These are phyloP conservation scores for Pythium oligandrum DNA, from an alignment of 352 stramenopile species.

Conservation along the genomic window DNA sequence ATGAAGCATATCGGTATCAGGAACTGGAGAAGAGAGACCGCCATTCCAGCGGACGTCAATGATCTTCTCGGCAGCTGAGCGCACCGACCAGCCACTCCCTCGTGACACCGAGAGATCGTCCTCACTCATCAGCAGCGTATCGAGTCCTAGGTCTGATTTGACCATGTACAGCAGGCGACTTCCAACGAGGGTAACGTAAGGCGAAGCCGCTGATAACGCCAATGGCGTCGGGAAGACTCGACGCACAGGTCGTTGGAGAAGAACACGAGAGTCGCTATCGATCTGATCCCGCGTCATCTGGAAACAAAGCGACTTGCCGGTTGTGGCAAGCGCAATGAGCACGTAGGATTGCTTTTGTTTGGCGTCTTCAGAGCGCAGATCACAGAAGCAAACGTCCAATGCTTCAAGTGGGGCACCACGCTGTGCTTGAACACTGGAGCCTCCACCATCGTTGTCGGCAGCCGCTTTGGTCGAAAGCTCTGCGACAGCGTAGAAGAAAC, in stretches of 20 bases:
- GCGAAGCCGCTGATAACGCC: slow-evolving; percentile 24
- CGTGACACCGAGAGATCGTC: slow-evolving; percentile 39
- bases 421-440: slow-evolving; percentile 10
- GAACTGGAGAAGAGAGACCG: slow-evolving; percentile 2
- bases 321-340: slow-evolving; percentile 47
- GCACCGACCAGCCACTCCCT: slow-evolving; percentile 20
- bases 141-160: neutral
- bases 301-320: slow-evolving; percentile 44
- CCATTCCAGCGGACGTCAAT: slow-evolving; percentile 53
- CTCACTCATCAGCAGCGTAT: slow-evolving; percentile 45
- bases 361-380: slow-evolving; percentile 16
- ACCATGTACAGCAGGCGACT: slow-evolving; percentile 48
- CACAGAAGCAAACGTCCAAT: slow-evolving; percentile 54
- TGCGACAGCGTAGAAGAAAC: slow-evolving; percentile 42
- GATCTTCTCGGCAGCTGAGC: slow-evolving; percentile 34
- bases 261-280: slow-evolving; percentile 23
- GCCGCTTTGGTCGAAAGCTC: slow-evolving; percentile 24
- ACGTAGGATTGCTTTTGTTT: slow-evolving; percentile 21
- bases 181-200: slow-evolving; percentile 20
- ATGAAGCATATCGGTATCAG: neutral
- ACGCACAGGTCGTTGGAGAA: slow-evolving; percentile 32
- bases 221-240: slow-evolving; percentile 58
- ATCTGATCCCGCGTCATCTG: slow-evolving; percentile 35
- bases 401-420: slow-evolving; percentile 41
- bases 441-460: slow-evolving; percentile 10